Percentiles rank a stretch among this genome's conserved stretches.
Conservation (phyloP, 768 basidiomycete species). For the Kwoniella sp. region DNA sequence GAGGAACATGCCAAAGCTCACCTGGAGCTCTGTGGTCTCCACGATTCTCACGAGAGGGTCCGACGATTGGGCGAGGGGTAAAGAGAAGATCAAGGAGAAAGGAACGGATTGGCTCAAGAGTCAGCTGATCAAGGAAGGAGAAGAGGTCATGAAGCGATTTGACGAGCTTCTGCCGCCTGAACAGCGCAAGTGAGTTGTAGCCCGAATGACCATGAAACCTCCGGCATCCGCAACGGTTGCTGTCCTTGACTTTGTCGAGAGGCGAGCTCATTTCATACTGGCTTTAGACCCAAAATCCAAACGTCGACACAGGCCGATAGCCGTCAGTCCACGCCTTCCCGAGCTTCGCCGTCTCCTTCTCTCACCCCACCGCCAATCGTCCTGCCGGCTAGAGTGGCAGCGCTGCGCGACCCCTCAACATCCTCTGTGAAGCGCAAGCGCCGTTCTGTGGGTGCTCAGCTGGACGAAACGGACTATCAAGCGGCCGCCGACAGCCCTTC, state of each 20-base stretch:
- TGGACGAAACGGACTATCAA: not conserved
- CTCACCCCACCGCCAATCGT: slow-evolving; percentile 33
- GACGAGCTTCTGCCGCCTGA: slow-evolving; percentile 48
- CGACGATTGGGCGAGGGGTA: slow-evolving; percentile 31
- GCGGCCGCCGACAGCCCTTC: not conserved
- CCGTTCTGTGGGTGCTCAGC: not conserved
- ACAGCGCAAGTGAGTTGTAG: slow-evolving; percentile 40
- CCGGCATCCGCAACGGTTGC: not conserved
- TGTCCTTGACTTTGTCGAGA: not conserved
- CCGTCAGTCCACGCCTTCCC: slow-evolving; percentile 25
- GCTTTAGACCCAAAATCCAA: slow-evolving; percentile 10
- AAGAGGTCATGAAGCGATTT: slow-evolving; percentile 43
- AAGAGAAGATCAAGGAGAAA: slow-evolving; percentile 31
- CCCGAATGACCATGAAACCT: not conserved
- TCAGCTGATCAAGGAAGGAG: slow-evolving; percentile 37
- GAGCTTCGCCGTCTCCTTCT: slow-evolving; percentile 21
- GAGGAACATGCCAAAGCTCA: slow-evolving; percentile 61
- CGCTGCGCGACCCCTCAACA: slow-evolving; percentile 27
- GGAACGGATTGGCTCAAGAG: slow-evolving; percentile 43
- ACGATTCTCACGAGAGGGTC: slow-evolving; percentile 29
- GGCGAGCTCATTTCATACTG: not conserved
- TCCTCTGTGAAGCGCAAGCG: slow-evolving; percentile 12
- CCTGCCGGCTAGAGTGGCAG: slow-evolving; percentile 36
- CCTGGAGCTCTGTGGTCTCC: slow-evolving; percentile 38
- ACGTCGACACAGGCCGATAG: slow-evolving; percentile 7